phyloP scores from a whole-genome alignment of 1,284 basidiomycete genomes.

The Mycena citricolor region DNA sequence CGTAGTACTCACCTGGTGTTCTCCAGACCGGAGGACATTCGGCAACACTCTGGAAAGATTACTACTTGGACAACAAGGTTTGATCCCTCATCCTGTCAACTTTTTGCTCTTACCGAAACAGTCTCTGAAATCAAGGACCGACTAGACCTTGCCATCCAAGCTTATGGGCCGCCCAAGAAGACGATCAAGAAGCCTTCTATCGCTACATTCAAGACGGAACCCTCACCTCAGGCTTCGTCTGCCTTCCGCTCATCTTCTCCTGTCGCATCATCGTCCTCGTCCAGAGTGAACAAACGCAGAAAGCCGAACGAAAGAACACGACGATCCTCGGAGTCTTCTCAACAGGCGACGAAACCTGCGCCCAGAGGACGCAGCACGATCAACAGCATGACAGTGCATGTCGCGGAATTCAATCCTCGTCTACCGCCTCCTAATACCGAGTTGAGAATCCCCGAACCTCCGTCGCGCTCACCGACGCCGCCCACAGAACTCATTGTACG shows the following conservation, averaged over 20 bases:
- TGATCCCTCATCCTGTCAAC: too few relatives aligned
- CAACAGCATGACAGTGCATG: constrained; percentile 55
- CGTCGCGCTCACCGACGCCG: constrained; percentile 66
- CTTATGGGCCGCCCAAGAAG: constrained; percentile 31
- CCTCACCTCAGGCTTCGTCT: constrained; percentile 27
- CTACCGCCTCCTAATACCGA: constrained; percentile 57
- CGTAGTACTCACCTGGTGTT: constrained; percentile 2
- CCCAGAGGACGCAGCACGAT: constrained; percentile 50
- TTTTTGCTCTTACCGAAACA: too few relatives aligned
- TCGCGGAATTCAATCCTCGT: constrained; percentile 41
- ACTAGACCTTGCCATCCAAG: constrained; percentile 16
- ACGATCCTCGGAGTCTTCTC: too few relatives aligned
- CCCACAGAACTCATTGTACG: constrained; percentile 45
- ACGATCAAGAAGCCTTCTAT: constrained; percentile 51
- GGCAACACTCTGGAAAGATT: constrained; percentile 66
- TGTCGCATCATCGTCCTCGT: too few relatives aligned
- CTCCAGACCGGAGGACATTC: constrained; percentile 42
- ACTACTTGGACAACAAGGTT: constrained; percentile 70
- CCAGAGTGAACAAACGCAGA: too few relatives aligned
- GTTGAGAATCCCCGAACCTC: constrained; percentile 55
- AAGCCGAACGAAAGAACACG: too few relatives aligned
- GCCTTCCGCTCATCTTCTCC: constrained; percentile 27
- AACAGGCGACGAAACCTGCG: too few relatives aligned
- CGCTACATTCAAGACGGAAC: constrained; percentile 35
- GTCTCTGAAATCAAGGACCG: too few relatives aligned